Evolutionary conservation across 1,139 yeast genomes (phyloP), one percentile per base, ranked within the genome.

Genomic region (Groenewaldozyma sp.): DNA sequence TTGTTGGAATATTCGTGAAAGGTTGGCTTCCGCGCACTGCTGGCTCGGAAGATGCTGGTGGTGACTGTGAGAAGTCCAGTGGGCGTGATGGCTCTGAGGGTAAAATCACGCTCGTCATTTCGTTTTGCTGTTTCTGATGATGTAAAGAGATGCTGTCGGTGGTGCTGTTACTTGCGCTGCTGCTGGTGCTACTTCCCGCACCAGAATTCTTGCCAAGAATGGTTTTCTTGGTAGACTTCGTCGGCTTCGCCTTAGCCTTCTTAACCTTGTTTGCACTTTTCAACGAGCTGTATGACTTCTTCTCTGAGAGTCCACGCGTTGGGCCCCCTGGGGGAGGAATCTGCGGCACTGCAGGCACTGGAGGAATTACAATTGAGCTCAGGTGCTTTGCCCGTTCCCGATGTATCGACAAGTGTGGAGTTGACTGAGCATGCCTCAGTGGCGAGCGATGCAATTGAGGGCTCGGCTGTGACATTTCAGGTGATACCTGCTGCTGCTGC

Each of bases 71-170:
- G n/a, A n/a, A n/a, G n/a, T n/a, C n/a, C n/a, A n/a, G n/a, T n/a
- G n/a, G n/a, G n/a, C n/a, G n/a, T n/a, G n/a, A n/a, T n/a, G n/a
- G n/a, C n/a, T n/a, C n/a, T n/a, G n/a, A n/a, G n/a, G n/a, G n/a
- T n/a, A n/a, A n/a, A n/a, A n/a, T n/a, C n/a, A n/a, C n/a, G n/a
- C n/a, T n/a, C n/a, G n/a, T n/a, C n/a, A n/a, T n/a, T n/a, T n/a
- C n/a, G n/a, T n/a, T n/a, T n/a, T n/a, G 26, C 10, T 35, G 38
- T 31, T 35, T 9, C 34, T 13, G 36, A 7, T 34, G 31, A 10
- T 22, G 36, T n/a, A n/a, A n/a, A n/a, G 11, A 24, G 31, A 9
- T n/a, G 17, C 36, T 13, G 36, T 24, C 21, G 31, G 10, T 31
- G 34, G 17, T 22, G 26, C 11, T 22, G 26, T 11, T 22, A 11